Conservation (phyloP, 208 protist species). For the Acanthamoeba healyi region DNA sequence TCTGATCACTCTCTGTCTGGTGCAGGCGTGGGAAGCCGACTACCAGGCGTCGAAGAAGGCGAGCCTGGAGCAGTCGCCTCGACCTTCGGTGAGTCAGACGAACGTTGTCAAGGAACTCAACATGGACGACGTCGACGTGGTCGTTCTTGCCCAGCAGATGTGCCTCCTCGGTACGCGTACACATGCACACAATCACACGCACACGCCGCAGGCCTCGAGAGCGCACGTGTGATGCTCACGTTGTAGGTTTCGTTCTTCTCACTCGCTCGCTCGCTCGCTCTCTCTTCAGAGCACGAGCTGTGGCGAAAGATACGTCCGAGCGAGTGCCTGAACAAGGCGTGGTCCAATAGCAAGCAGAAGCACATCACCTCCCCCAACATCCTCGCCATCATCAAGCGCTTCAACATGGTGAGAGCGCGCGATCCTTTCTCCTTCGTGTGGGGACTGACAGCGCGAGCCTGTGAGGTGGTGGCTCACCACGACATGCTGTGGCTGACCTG, state of each 20-base stretch:
- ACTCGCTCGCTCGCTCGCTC: background rate
- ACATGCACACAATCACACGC: background rate
- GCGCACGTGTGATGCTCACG: background rate
- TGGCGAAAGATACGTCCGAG: slow-evolving; percentile 47
- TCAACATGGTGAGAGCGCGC: slow-evolving; percentile 74
- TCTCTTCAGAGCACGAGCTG: slow-evolving; percentile 19
- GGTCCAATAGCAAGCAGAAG: slow-evolving; percentile 54
- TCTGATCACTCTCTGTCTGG: no score
- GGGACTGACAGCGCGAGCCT: no score
- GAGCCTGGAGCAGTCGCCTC: background rate
- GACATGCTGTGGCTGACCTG: no score
- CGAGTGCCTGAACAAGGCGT: slow-evolving; percentile 72
- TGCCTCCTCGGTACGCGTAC: slow-evolving; percentile 12
- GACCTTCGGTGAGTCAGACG: background rate
- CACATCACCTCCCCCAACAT: slow-evolving; percentile 59
- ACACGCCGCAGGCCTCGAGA: no score
- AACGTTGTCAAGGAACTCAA: slow-evolving; percentile 13
- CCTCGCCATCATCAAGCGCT: slow-evolving; percentile 46
- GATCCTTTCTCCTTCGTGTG: no score
- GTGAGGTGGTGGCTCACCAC: no score
- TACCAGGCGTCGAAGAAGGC: background rate
- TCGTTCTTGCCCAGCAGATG: slow-evolving; percentile 49
- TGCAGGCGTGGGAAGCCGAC: slow-evolving; percentile 14
- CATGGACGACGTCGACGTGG: slow-evolving; percentile 40
- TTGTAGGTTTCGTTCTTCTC: background rate